Evolutionary conservation across 2,329 filamentous ascomycete genomes (phyloP), one percentile per base, ranked within the genome.

Genomic region (Falciphora oryzae): DNA sequence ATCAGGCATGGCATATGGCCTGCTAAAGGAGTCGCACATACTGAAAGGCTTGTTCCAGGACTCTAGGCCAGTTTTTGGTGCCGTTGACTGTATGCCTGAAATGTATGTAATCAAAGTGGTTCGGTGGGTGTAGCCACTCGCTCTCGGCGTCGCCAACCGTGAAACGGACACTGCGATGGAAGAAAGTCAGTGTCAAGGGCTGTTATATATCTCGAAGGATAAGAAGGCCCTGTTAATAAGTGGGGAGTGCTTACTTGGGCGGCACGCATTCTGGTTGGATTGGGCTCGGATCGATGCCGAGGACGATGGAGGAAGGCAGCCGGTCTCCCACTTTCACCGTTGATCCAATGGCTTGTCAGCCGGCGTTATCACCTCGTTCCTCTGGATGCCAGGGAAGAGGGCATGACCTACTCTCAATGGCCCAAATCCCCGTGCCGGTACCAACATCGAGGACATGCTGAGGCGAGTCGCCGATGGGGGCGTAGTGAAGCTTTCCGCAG

Each of bases 121-220:
- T 80, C 14, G 66, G 66, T 6, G 81, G 80, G 28, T 53, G n/a
- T 35, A 59, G n/a, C 59, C 82, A 84, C 3, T 79, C 75, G 65
- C 78, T 79, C 71, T 87, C 84, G 31, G 83, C 81, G 70, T 89
- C 86, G 68, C 89, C 86, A 13, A 89, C 80, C 68, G 87, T 79
- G 74, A 88, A 88, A 22, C 79, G 79, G 18, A 85, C 80, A 69
- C 56, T 57, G n/a, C 38, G 38, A 57, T 27, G 56, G 4, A 25
- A 57, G n/a, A 27, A 14, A 10, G n/a, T 6, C 38, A 44, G 16
- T 44, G 13, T 44, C 38, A 18, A 4, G 11, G 38, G 5, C 16
- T 11, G 38, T 6, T 16, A 44, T 44, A 4, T 4, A 35, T 13
- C 32, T 44, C 38, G 38, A 44, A 16, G 38, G 38, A 18, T 18